A percentile compares a stretch with the other conserved stretches of the same genome.
phyloP scores from a whole-genome alignment of 495 filamentous ascomycete genomes.

The Cercophora sp. region DNA sequence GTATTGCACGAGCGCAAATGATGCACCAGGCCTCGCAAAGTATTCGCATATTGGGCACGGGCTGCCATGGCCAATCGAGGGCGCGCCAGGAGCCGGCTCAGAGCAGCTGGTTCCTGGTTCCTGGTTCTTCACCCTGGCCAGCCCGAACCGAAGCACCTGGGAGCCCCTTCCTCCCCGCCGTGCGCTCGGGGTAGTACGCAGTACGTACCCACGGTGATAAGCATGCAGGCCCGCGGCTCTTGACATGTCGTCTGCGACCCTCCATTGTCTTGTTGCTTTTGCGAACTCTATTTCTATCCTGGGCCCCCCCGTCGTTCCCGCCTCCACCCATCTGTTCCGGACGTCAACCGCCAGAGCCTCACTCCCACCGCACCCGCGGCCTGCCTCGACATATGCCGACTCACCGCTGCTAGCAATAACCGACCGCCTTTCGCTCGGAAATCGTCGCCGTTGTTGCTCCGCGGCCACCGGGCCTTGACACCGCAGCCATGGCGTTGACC shows the following conservation, averaged over 20 bases:
- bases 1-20: no score
- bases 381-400: neutral
- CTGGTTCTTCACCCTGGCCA: slow-evolving; percentile 9
- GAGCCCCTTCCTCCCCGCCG: neutral
- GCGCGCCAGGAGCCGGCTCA: neutral
- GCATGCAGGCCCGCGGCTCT: neutral
- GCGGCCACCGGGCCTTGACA: neutral
- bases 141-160: neutral
- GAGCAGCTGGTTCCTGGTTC: slow-evolving; percentile 11
- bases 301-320: neutral
- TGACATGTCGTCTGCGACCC: neutral
- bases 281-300: neutral
- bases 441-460: neutral
- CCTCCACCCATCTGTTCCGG: neutral
- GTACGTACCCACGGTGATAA: neutral
- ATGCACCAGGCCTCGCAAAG: no score
- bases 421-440: neutral
- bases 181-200: no score
- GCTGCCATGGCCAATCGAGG: neutral
- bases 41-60: neutral
- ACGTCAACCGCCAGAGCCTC: neutral
- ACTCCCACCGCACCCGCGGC: neutral
- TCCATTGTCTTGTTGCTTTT: neutral
- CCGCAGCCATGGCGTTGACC: neutral
- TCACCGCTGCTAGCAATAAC: neutral